Evolutionary conservation across 495 filamentous ascomycete species (phyloP).

Genomic region (Aspergillus conjunctus): DNA sequence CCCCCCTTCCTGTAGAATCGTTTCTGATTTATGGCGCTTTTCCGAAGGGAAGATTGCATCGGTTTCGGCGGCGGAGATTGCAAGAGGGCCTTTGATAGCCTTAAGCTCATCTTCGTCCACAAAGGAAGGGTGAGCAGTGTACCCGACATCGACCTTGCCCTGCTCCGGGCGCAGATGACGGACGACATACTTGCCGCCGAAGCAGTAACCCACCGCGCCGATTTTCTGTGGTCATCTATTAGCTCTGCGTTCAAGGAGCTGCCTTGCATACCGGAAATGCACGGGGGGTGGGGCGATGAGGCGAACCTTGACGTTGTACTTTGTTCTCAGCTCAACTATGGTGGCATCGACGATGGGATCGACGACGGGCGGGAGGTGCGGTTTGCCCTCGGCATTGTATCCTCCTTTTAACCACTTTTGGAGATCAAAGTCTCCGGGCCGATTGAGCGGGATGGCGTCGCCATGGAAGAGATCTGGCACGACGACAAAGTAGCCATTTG

Average conservation of each 20-base stretch:
- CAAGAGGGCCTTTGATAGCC: constrained; percentile 64
- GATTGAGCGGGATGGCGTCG: constrained; percentile 32
- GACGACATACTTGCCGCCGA: constrained; percentile 61
- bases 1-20: constrained; percentile 6
- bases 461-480: constrained; percentile 56
- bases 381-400: constrained; percentile 11
- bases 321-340: constrained; percentile 54
- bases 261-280: too few relatives aligned
- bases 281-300: too few relatives aligned
- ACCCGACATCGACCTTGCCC: constrained; percentile 49
- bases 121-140: constrained; percentile 71
- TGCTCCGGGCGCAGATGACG: constrained; percentile 23
- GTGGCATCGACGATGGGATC: constrained; percentile 60
- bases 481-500: constrained; percentile 71
- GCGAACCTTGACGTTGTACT: constrained; percentile 51
- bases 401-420: constrained; percentile 25
- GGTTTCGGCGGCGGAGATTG: constrained; percentile 65
- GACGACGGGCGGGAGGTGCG: constrained; percentile 52
- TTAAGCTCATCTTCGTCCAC: constrained; percentile 68
- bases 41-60: constrained; percentile 13
- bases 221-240: constrained; percentile 43
- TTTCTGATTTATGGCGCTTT: constrained; percentile 14
- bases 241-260: background rate
- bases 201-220: constrained; percentile 74
- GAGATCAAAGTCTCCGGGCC: constrained; percentile 32